Evolutionary conservation across 805 yeast genomes (phyloP).

Genomic region (Pichia cephalocereana): DNA sequence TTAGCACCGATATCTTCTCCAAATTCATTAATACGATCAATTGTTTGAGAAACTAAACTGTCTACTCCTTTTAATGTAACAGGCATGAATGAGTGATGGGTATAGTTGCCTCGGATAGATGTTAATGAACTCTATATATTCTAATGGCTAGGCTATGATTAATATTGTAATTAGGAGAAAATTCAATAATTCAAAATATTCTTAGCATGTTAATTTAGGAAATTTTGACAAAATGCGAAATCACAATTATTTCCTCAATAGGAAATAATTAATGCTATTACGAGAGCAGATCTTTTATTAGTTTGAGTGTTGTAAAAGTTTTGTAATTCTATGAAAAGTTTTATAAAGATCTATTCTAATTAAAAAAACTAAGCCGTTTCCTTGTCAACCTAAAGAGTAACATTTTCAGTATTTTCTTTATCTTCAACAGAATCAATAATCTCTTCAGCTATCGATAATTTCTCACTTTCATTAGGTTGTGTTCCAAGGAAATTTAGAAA

Average conservation of each 20-base stretch:
- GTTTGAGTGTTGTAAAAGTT: too few relatives aligned
- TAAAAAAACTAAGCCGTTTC: background rate
- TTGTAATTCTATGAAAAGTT: background rate
- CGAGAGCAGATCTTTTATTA: too few relatives aligned
- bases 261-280: background rate
- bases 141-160: background rate
- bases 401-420: background rate
- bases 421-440: background rate
- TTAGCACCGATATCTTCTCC: background rate
- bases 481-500: constrained; percentile 1
- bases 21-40: background rate
- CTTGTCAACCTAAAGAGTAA: background rate
- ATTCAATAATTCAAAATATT: too few relatives aligned
- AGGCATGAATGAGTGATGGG: background rate
- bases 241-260: background rate
- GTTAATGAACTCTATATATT: too few relatives aligned
- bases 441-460: constrained; percentile 2
- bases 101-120: too few relatives aligned
- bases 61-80: background rate
- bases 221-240: background rate
- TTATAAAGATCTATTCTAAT: background rate
- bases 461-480: background rate
- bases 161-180: background rate
- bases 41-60: background rate
- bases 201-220: too few relatives aligned